Evolutionary conservation across 2,329 filamentous ascomycete species (phyloP), one percentile per base, ranked within the genome.

Genomic region (Eurotiales sp.): DNA sequence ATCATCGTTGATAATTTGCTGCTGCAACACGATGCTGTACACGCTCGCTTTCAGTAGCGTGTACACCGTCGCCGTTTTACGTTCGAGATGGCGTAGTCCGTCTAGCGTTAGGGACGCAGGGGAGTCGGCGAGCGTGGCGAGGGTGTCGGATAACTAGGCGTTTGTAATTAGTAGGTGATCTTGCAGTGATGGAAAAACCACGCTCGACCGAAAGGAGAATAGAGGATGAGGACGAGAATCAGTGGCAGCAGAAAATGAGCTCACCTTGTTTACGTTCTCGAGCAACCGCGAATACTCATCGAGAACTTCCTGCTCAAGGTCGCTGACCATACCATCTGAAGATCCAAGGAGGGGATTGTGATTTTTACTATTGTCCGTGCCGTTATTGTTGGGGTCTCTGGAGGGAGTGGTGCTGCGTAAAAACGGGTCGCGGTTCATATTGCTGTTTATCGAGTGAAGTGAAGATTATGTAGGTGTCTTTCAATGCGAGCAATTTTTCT

Each of bases 11-110:
- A 86, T 85, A 63, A 95, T 90, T 80, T 97, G 89, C 79, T 97
- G 92, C 80, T 99, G 92, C 75, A 99, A 71, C 55, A 99, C 91
- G 75, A 99, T 99, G 67, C 88, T 95, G 75, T 99, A 99, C 57
- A 99, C 93, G 70, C 92, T 97, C 15, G 93, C 92, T 77, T 99
- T 99, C 66, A 99, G 80, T 66, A 97, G 73, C 56, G 93, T 99
- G 71, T 95, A 97, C 19, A 96, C 92, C 50, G 96, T 77, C 59
- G 90, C 90, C 39, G 92, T 96, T 77, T 97, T 96, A 61, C 93
- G 80, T 77, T 99, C 93, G 50, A 99, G 77, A 39, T 91, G 85
- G 49, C 93, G 79, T 61, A 99, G 77, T 8, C 88, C 86, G 69
- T 99, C 89, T 8, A 76, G 66, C 6, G 87, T 86, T 19, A 89